phyloP scores from a whole-genome alignment of 75 land plant genomes.

The Cryptomeria japonica region DNA sequence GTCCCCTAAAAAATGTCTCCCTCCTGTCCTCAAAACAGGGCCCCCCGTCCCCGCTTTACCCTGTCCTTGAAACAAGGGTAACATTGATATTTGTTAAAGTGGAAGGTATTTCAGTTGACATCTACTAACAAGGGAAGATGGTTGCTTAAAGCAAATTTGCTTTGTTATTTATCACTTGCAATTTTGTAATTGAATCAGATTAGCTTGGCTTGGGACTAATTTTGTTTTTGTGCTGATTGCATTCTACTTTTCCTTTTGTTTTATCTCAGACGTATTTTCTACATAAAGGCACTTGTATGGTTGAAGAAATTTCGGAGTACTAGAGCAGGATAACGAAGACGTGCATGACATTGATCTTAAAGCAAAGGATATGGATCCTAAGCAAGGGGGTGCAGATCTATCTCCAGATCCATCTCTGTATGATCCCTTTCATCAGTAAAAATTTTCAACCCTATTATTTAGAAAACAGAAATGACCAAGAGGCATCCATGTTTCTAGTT shows the following conservation, averaged over 20 bases:
- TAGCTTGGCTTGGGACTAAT: not conserved
- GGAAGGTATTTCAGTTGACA: not conserved
- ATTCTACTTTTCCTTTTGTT: not conserved
- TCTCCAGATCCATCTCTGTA: conserved; percentile 8
- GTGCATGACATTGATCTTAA: not conserved
- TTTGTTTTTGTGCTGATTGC: conserved; percentile 1
- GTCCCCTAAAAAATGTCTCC: no score
- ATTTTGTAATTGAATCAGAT: no score
- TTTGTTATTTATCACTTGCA: no score
- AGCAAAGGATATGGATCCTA: conserved; percentile 6
- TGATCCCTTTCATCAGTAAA: not conserved
- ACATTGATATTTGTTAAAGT: no score
- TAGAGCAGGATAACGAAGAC: not conserved
- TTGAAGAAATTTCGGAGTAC: not conserved
- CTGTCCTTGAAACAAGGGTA: no score
- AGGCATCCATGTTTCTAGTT: not conserved
- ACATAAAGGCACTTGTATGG: not conserved
- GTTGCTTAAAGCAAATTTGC: no score
- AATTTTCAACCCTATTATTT: not conserved
- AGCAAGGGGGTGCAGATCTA: not conserved
- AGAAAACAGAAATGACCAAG: not conserved
- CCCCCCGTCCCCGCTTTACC: no score
- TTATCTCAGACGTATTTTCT: not conserved
- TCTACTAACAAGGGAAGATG: no score
- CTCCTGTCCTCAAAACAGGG: no score